Evolutionary conservation across 139 green algal genomes (phyloP).

Genomic region (Micractinium sp.): DNA sequence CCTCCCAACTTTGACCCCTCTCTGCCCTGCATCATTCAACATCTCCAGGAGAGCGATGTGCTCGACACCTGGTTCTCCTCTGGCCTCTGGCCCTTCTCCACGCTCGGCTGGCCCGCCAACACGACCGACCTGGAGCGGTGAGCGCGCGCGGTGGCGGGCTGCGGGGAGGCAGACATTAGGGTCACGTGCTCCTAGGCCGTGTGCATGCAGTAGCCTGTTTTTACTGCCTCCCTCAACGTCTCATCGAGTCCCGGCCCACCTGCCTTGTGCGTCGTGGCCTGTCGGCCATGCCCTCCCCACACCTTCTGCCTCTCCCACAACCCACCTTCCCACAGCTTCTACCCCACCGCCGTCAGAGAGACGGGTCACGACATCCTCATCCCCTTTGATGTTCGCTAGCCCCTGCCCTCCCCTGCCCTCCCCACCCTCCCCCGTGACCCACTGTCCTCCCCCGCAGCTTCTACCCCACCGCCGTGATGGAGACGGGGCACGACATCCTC

Average conservation of each 20-base stretch:
- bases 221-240: too few relatives aligned
- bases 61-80: constrained; percentile 94
- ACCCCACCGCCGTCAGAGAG: too few relatives aligned
- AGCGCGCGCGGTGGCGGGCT: background rate
- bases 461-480: constrained; percentile 89
- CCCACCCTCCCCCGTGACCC: too few relatives aligned
- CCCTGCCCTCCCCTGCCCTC: background rate
- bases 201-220: too few relatives aligned
- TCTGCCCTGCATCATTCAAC: background rate
- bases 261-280: too few relatives aligned
- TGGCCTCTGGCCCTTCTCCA: constrained; percentile 95
- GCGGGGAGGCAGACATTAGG: background rate
- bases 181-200: background rate
- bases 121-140: constrained; percentile 63
- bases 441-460: constrained; percentile 58
- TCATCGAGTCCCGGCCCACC: too few relatives aligned
- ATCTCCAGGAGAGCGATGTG: constrained; percentile 77
- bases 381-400: too few relatives aligned
- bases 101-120: constrained; percentile 87
- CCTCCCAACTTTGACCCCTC: background rate
- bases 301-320: too few relatives aligned
- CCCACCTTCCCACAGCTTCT: too few relatives aligned
- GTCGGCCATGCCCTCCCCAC: too few relatives aligned
- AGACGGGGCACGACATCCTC: constrained; percentile 99
- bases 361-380: too few relatives aligned